phyloP scores from a whole-genome alignment of 192 early-diverging fungal species.

The Podila minutissima region DNA sequence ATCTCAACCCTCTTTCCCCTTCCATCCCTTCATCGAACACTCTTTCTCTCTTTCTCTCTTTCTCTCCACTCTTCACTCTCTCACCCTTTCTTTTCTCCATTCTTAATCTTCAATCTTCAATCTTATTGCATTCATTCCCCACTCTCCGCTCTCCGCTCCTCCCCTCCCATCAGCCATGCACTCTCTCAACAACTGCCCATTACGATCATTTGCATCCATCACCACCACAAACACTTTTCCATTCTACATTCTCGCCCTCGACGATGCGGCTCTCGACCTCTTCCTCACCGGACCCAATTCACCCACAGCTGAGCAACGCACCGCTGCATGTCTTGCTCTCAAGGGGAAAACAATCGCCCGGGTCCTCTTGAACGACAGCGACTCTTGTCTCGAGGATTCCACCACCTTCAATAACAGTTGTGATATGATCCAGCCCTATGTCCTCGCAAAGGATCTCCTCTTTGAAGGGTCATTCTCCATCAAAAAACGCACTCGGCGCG shows the following conservation, averaged over 20 bases:
- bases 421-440: slow-evolving; percentile 8
- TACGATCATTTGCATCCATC: slow-evolving; percentile 33
- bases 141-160: background rate
- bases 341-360: slow-evolving; percentile 3
- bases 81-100: background rate
- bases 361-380: slow-evolving; percentile 3
- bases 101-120: background rate
- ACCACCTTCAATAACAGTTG: background rate
- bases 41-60: background rate
- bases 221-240: slow-evolving; percentile 25
- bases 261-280: slow-evolving; percentile 30
- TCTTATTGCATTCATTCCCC: background rate
- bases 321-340: background rate
- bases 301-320: background rate
- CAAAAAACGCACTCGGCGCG: slow-evolving; percentile 3
- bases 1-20: too few relatives aligned
- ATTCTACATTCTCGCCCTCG: slow-evolving; percentile 24
- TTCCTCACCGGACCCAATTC: slow-evolving; percentile 6
- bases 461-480: background rate
- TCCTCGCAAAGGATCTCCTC: slow-evolving; percentile 1
- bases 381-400: background rate
- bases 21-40: background rate
- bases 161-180: slow-evolving; percentile 14
- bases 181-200: slow-evolving; percentile 31
- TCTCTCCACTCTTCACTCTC: background rate